Base-by-base conservation (phyloP, 164 flowering plant species). In the Annona squamosa region DNA sequence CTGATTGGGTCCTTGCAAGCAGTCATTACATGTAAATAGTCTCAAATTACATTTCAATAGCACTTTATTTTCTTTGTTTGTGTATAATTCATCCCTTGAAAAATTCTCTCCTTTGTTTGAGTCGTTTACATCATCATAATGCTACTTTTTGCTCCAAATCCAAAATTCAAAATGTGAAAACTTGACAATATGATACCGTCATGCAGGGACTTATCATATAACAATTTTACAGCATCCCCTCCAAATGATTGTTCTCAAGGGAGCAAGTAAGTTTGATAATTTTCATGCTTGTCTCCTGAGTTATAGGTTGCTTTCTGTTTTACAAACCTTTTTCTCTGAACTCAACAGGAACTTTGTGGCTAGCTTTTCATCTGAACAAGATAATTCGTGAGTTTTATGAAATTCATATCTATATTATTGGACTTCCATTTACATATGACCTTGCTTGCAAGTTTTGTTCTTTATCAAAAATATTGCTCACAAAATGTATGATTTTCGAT, bases 171-270 rank as follows among this genome's bases (percentile, higher is more conserved):
- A 52, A 52, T 2, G 18, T 46, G 19, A 2, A 56, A 44, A 69
- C 59, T 9, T 52, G 13, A 16, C 2, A 10, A 12, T 66, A 7
- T 62, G 59, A 41, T 26, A 63, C 44, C 47, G 17, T 56, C 7
- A 77, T 87, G 81, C 89, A 94, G 99, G 70, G 98, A 93, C 81
- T 26, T 91, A 68, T 91, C 97, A 46, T 84, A 89, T 79, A 91
- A 91, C 83, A 89, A 87, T 71, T 92, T 92, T 78, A 81, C 88
- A 0, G 81, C 74, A 5, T 66, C 91, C 37, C 5, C n/a, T 19
- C 45, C 65, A 43, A 48, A 17, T 56, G 1, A 2, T 44, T 71
- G 71, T 46, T 13, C 26, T 7, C 37, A 13, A 59, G 62, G 70
- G 2, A 67, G 56, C 61, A 5, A 71, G 73, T 76, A 66, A 66